phyloP scores from a whole-genome alignment of 2,329 filamentous ascomycete species.

The Apiospora saccharicola region DNA sequence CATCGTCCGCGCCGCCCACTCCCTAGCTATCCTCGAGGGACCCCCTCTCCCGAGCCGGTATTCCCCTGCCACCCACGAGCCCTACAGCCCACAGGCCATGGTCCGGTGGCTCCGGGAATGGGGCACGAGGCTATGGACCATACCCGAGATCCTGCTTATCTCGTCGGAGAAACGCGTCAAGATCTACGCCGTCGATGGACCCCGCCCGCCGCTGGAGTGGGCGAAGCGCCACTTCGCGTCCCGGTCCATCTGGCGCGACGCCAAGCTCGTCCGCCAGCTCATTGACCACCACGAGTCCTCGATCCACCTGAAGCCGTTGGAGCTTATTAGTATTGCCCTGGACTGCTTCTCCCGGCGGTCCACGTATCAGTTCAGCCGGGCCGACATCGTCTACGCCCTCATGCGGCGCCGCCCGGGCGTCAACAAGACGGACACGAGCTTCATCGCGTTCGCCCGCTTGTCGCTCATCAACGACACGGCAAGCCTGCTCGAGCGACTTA shows the following conservation, averaged over 20 bases:
- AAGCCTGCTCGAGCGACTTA: conserved; percentile 51
- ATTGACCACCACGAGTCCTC: conserved; percentile 54
- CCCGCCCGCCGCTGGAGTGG: background rate
- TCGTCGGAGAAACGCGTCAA: background rate
- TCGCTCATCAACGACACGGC: conserved; percentile 55
- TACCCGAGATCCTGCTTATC: conserved; percentile 45
- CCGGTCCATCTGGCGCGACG: conserved; percentile 48
- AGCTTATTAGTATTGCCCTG: conserved; percentile 44
- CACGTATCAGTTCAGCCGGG: conserved; percentile 45
- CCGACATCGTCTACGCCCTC: conserved; percentile 53
- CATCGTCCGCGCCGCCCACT: conserved; percentile 50
- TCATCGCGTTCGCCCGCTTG: conserved; percentile 56
- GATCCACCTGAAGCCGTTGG: conserved; percentile 48
- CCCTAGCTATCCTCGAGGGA: conserved; percentile 50
- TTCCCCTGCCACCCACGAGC: conserved; percentile 29
- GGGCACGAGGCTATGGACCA: conserved; percentile 55
- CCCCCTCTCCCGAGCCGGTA: conserved; percentile 35
- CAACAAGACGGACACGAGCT: conserved; percentile 48
- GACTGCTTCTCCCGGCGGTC: conserved; percentile 48
- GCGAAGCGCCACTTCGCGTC: conserved; percentile 50
- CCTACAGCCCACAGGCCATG: conserved; percentile 44
- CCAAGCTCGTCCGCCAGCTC: conserved; percentile 47
- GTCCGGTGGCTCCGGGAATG: conserved; percentile 35
- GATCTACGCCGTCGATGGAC: background rate
- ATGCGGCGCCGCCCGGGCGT: conserved; percentile 51